Percentiles rank a stretch among this genome's conserved stretches.
Evolutionary conservation across 257 asterid species (phyloP).

Genomic region (Eucommia ulmoides): DNA sequence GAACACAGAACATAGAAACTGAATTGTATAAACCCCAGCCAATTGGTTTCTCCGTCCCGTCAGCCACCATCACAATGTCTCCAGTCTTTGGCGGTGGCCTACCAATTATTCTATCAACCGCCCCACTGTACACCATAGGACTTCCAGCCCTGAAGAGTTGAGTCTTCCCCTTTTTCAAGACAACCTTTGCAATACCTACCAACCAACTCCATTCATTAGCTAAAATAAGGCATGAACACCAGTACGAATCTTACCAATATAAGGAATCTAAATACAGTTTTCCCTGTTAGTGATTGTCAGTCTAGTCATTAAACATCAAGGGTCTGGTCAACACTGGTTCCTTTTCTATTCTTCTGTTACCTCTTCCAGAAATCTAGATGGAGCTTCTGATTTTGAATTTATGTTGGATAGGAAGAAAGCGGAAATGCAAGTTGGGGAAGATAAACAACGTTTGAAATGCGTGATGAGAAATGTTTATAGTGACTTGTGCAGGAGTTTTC

Average conservation of each 20-base stretch:
- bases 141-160: conserved; percentile 81
- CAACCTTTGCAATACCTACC: conserved; percentile 75
- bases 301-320: not conserved
- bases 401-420: not conserved
- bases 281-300: not conserved
- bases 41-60: conserved; percentile 77
- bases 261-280: not conserved
- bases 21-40: conserved; percentile 97
- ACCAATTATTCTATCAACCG: conserved; percentile 82
- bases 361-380: too few species aligned
- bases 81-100: conserved; percentile 89
- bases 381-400: too few species aligned
- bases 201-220: conserved; percentile 4
- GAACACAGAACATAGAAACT: conserved; percentile 89
- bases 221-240: not conserved
- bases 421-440: not conserved
- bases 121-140: conserved; percentile 97
- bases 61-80: conserved; percentile 77
- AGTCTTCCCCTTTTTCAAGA: conserved; percentile 80
- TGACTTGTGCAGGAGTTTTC: not conserved
- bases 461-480: not conserved
- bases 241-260: not conserved
- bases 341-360: too few species aligned
- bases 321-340: not conserved
- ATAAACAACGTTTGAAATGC: not conserved